Conservation (phyloP, 495 filamentous ascomycete species). For the Daldinia loculata region DNA sequence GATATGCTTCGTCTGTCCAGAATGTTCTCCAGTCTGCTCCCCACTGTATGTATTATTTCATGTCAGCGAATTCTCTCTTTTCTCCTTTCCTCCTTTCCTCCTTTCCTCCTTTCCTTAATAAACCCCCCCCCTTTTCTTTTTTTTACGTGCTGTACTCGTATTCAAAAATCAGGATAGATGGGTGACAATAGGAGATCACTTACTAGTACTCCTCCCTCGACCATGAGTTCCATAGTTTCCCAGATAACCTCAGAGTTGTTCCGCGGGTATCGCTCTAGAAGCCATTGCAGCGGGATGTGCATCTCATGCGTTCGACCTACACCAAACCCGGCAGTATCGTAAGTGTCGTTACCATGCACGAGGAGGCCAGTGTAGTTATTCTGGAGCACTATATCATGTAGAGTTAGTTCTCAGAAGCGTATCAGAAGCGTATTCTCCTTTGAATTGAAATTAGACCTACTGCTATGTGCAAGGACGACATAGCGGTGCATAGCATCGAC, state of each 20-base stretch:
- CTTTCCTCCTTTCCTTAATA: neutral
- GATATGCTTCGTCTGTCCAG: slow-evolving; percentile 29
- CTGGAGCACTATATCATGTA: slow-evolving; percentile 34
- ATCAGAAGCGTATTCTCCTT: no score
- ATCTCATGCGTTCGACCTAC: slow-evolving; percentile 43
- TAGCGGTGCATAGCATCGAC: slow-evolving; percentile 51
- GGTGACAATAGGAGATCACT: neutral
- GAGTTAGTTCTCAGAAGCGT: neutral
- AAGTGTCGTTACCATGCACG: slow-evolving; percentile 31
- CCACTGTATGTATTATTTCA: neutral
- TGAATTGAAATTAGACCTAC: slow-evolving; percentile 32
- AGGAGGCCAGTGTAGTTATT: slow-evolving; percentile 39
- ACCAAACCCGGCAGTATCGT: slow-evolving; percentile 29
- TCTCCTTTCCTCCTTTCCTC: no score
- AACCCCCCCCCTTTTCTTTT: no score
- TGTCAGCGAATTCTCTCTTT: slow-evolving; percentile 1
- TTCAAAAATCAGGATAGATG: no score
- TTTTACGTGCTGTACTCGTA: no score
- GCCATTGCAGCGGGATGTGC: slow-evolving; percentile 56
- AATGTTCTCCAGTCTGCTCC: slow-evolving; percentile 38
- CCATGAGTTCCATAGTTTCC: slow-evolving; percentile 47
- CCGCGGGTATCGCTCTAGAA: slow-evolving; percentile 56
- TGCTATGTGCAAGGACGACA: slow-evolving; percentile 53
- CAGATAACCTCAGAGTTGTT: slow-evolving; percentile 41
- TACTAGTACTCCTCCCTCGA: slow-evolving; percentile 21